phyloP scores from a whole-genome alignment of 1,139 yeast genomes.

The Sugiyamaella japonica region DNA sequence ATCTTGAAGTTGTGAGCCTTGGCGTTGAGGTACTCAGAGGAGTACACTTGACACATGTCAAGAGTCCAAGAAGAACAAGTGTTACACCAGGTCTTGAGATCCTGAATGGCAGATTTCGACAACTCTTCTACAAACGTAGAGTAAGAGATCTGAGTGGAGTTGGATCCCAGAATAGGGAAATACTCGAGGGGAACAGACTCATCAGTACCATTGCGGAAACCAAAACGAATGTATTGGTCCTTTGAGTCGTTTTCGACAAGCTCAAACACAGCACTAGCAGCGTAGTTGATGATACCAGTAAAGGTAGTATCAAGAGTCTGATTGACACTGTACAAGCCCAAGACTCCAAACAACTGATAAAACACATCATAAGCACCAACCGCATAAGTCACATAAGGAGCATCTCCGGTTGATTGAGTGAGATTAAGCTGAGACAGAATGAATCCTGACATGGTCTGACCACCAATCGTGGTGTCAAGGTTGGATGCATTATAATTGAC shows the following conservation, averaged over 20 bases:
- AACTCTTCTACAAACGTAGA: slow-evolving; percentile 38
- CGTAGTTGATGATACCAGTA: slow-evolving; percentile 49
- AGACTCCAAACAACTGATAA: slow-evolving; percentile 43
- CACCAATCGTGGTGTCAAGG: slow-evolving; percentile 43
- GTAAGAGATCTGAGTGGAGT: slow-evolving; percentile 39
- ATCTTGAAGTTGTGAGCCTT: slow-evolving; percentile 33
- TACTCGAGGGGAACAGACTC: slow-evolving; percentile 33
- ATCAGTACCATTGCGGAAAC: slow-evolving; percentile 47
- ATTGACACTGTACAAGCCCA: slow-evolving; percentile 39
- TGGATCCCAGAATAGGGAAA: slow-evolving; percentile 43
- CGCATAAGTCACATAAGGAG: slow-evolving; percentile 43
- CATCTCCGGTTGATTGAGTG: slow-evolving; percentile 37
- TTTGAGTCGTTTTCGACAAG: slow-evolving; percentile 35
- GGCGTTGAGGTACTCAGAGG: slow-evolving; percentile 28
- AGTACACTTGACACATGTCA: slow-evolving; percentile 40
- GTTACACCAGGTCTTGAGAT: slow-evolving; percentile 44
- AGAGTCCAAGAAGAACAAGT: slow-evolving; percentile 37
- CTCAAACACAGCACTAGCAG: slow-evolving; percentile 47
- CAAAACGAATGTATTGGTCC: slow-evolving; percentile 43
- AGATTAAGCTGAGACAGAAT: slow-evolving; percentile 40
- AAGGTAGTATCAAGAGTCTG: slow-evolving; percentile 38
- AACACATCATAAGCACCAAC: slow-evolving; percentile 48
- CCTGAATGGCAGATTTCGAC: slow-evolving; percentile 33
- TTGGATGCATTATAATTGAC: slow-evolving; percentile 40
- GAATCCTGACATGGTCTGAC: slow-evolving; percentile 42